Evolutionary conservation across 805 yeast species (phyloP).

Genomic region (Teunomyces barrocoloradensis): DNA sequence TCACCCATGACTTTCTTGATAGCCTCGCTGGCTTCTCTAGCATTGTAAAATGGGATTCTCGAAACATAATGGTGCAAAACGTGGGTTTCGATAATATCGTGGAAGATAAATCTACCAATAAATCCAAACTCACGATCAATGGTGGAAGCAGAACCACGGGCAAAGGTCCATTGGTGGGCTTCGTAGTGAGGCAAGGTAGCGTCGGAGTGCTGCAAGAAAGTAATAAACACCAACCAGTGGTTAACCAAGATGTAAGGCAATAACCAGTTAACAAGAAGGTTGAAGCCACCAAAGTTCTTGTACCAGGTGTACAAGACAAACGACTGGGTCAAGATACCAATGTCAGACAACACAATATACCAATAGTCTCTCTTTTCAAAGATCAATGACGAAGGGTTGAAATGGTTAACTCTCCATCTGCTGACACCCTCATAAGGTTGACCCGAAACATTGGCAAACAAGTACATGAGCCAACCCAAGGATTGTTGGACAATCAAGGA

Average conservation of each 20-base stretch:
- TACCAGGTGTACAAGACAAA: constrained; percentile 53
- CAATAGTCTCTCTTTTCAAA: constrained; percentile 55
- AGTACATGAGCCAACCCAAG: constrained; percentile 53
- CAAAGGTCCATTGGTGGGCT: constrained; percentile 57
- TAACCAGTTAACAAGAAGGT: constrained; percentile 54
- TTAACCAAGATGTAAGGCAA: constrained; percentile 59
- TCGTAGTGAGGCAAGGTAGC: constrained; percentile 59
- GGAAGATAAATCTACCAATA: constrained; percentile 55
- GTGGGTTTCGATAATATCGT: constrained; percentile 58
- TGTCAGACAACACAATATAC: constrained; percentile 54
- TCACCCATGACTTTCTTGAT: constrained; percentile 52
- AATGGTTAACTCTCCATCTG: constrained; percentile 46
- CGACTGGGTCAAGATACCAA: constrained; percentile 48
- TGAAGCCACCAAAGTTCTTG: constrained; percentile 46
- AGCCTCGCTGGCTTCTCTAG: constrained; percentile 51
- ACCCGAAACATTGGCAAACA: constrained; percentile 52
- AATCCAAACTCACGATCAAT: constrained; percentile 62
- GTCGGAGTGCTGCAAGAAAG: constrained; percentile 62
- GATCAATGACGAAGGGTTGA: constrained; percentile 53
- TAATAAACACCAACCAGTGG: constrained; percentile 65
- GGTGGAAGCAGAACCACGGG: constrained; percentile 66
- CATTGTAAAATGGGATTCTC: constrained; percentile 56
- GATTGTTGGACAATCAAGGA: constrained; percentile 52
- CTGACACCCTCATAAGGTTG: constrained; percentile 44
- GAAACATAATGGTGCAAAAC: constrained; percentile 56